A percentile compares a stretch with the other conserved stretches of the same genome.
These are phyloP conservation scores for Stagonosporopsis rhizophila DNA, from an alignment of 2,329 filamentous ascomycete genomes.

Conservation along the genomic window DNA sequence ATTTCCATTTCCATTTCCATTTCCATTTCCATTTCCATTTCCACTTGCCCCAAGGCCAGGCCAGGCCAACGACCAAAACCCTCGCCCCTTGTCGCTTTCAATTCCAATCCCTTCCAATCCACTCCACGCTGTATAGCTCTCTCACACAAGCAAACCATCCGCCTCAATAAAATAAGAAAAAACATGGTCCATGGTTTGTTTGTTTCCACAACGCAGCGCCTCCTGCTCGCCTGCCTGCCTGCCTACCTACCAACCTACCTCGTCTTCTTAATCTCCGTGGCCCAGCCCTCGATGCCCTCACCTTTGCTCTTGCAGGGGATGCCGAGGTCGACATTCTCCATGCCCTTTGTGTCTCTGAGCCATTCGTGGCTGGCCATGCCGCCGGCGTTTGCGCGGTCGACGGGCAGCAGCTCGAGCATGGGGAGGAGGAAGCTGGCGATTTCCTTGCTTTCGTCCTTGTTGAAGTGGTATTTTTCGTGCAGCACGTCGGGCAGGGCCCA, in stretches of 20 bases:
- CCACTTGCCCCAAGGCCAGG: too few species aligned
- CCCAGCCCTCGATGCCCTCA: conserved; percentile 94
- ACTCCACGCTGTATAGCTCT: too few species aligned
- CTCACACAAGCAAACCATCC: neutral
- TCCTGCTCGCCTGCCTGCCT: too few species aligned
- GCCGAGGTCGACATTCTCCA: conserved; percentile 79
- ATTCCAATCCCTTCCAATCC: too few species aligned
- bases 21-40: too few species aligned
- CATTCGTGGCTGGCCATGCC: conserved; percentile 90
- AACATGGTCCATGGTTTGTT: too few species aligned
- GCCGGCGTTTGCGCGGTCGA: conserved; percentile 90
- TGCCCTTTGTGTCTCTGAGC: conserved; percentile 84
- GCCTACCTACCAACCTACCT: too few species aligned
- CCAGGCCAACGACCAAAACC: too few species aligned
- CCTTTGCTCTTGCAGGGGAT: conserved; percentile 82
- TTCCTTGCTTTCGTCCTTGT: conserved; percentile 77
- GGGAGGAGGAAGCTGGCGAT: conserved; percentile 85
- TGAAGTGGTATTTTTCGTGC: conserved; percentile 96
- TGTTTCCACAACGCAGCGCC: neutral
- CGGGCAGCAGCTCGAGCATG: conserved; percentile 88
- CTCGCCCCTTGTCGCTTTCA: too few species aligned
- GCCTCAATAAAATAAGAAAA: too few species aligned
- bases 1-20: too few species aligned
- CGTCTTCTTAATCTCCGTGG: conserved; percentile 77
- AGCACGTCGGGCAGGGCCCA: conserved; percentile 95